A percentile compares a stretch with the other conserved stretches of the same genome.
phyloP scores from a whole-genome alignment of 1,284 basidiomycete species.

The Leccinum fuscescens region DNA sequence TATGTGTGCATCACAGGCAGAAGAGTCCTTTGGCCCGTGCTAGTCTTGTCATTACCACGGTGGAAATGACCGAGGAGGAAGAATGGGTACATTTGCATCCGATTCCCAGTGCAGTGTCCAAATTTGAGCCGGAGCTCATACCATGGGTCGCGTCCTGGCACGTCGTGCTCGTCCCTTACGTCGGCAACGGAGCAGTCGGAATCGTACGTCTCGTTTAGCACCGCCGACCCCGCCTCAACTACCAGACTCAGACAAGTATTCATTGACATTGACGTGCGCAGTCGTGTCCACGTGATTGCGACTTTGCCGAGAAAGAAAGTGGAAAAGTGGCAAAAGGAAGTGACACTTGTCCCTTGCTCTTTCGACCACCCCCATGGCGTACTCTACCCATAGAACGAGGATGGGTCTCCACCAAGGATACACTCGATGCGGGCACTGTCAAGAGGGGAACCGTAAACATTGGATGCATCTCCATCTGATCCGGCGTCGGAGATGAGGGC shows the following conservation, averaged over 20 bases:
- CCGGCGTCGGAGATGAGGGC: not conserved
- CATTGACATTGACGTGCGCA: not conserved
- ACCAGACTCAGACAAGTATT: not conserved
- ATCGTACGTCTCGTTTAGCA: constrained; percentile 28
- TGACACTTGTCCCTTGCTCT: not conserved
- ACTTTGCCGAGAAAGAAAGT: not conserved
- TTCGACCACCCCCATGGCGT: not conserved
- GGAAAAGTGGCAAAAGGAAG: not conserved
- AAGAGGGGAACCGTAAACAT: constrained; percentile 32
- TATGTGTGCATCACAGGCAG: constrained; percentile 8
- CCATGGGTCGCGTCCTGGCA: constrained; percentile 19
- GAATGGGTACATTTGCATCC: constrained; percentile 1
- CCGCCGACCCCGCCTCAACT: constrained; percentile 21
- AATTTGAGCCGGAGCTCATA: not conserved
- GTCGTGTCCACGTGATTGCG: not conserved
- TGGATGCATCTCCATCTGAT: constrained; percentile 21
- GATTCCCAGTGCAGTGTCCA: not conserved
- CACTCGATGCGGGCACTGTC: constrained; percentile 17
- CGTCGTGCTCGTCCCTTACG: constrained; percentile 21
- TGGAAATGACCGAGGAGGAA: constrained; percentile 10
- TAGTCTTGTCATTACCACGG: not conserved
- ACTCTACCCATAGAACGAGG: not conserved
- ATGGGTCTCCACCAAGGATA: not conserved
- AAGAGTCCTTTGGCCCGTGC: constrained; percentile 11
- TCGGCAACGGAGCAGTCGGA: constrained; percentile 21